A percentile compares a stretch with the other conserved stretches of the same genome.
phyloP scores from a whole-genome alignment of 2,329 filamentous ascomycete genomes.

The Penicillium sp. region DNA sequence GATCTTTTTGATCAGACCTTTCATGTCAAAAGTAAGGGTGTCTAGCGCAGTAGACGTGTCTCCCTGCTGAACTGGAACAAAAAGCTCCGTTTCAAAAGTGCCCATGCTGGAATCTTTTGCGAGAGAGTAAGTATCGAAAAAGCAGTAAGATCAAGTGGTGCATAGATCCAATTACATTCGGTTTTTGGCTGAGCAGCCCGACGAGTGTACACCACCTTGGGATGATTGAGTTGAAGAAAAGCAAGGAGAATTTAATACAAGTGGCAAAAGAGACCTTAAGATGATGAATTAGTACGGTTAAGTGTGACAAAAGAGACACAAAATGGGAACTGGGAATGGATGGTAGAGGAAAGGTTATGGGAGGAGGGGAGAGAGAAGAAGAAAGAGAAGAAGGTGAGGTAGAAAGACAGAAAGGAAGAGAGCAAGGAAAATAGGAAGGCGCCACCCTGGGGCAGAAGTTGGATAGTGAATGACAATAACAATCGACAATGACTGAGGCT shows the following conservation, averaged over 20 bases:
- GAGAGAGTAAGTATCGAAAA: not conserved
- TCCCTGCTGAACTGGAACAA: not conserved
- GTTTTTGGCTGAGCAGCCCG: not conserved
- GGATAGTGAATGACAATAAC: no score
- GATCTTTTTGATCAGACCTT: constrained; percentile 44
- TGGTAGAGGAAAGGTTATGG: not conserved
- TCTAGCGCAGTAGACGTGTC: constrained; percentile 2
- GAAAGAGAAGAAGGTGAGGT: not conserved
- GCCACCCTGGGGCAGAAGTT: no score
- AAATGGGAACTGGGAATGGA: not conserved
- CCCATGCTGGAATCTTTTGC: not conserved
- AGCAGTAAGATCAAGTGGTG: not conserved
- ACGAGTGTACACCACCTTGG: not conserved
- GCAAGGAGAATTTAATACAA: no score
- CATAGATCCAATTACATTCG: not conserved
- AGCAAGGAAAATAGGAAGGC: no score
- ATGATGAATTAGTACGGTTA: no score
- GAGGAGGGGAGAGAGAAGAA: not conserved
- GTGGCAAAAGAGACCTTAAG: no score
- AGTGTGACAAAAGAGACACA: not conserved
- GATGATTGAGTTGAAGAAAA: not conserved
- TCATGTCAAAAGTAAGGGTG: constrained; percentile 39
- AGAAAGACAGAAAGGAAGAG: no score
- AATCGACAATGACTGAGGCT: no score
- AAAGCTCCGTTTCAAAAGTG: not conserved